Evolutionary conservation across 75 land plant genomes (phyloP), one percentile per base, ranked within the genome.

Genomic region (Selaginella moellendorffii): DNA sequence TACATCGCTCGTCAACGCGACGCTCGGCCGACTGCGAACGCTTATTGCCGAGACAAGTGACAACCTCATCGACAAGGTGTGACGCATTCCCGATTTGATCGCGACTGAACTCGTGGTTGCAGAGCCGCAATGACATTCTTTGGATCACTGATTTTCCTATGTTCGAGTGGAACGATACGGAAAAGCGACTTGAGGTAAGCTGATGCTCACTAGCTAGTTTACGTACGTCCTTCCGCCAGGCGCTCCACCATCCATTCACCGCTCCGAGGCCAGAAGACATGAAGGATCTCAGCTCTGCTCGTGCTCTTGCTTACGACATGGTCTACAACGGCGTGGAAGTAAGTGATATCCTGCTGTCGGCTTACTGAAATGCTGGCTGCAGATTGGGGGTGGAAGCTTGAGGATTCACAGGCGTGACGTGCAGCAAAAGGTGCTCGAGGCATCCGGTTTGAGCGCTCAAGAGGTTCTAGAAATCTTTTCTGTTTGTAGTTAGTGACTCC

Each of bases 291-390:
- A 66, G 79, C n/a, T 77, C 81, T 64, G 95, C 97, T 14, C 95
- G 96, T 56, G 95, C 97, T 53, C 69, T 92, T 59, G 97, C 97
- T 62, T 92, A 92, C 77, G 97, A 92, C 70, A 74, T 92, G 86
- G 95, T 92, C 28, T 92, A 92, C 77, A 88, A 92, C 70, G 97
- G 97, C 46, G 83, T 92, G 26, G 97, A 92, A 88, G 97, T 92
- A 69, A 31, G n/a, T n/a, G n/a, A n/a, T n/a, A n/a, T n/a, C n/a
- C n/a, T n/a, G n/a, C n/a, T n/a, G n/a, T n/a, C n/a, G n/a, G n/a
- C n/a, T n/a, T n/a, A n/a, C n/a, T n/a, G n/a, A n/a, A n/a, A n/a
- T n/a, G n/a, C n/a, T n/a, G n/a, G n/a, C n/a, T 1, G 36, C 63
- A 92, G 97, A 81, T 92, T 83, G 97, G 97, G 29, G 97, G 97